These are phyloP conservation scores for Quercus tomentella DNA, from an alignment of 331 rosid species.

Conservation along the genomic window DNA sequence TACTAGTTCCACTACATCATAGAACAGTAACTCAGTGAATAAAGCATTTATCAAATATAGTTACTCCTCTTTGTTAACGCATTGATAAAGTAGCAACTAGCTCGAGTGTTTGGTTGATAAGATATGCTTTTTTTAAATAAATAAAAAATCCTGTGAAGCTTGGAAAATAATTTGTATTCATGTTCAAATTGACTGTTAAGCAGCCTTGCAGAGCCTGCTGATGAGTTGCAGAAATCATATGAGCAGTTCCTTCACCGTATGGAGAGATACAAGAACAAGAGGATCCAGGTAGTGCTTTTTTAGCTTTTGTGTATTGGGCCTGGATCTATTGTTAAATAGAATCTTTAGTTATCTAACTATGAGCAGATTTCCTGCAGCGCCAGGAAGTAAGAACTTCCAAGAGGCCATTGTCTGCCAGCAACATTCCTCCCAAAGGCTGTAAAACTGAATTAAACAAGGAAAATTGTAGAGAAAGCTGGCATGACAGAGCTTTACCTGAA, in stretches of 20 bases:
- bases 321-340: slow-evolving; percentile 1
- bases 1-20: background rate
- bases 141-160: background rate
- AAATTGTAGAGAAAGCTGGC: slow-evolving; percentile 15
- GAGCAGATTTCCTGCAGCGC: slow-evolving; percentile 21
- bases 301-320: slow-evolving; percentile 3
- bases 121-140: background rate
- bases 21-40: slow-evolving; percentile 7
- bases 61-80: background rate
- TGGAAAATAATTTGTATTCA: slow-evolving; percentile 1
- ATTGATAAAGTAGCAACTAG: background rate
- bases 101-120: background rate
- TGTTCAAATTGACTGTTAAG: slow-evolving; percentile 8
- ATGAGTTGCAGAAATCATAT: slow-evolving; percentile 75
- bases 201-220: slow-evolving; percentile 87
- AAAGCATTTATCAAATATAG: background rate
- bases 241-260: slow-evolving; percentile 79
- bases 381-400: slow-evolving; percentile 43
- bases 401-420: slow-evolving; percentile 31
- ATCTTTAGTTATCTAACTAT: slow-evolving; percentile 18
- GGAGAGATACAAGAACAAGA: slow-evolving; percentile 53
- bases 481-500: slow-evolving; percentile 17
- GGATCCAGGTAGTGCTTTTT: slow-evolving; percentile 42
- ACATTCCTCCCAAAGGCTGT: slow-evolving; percentile 15
- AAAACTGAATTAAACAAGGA: slow-evolving; percentile 29